Percentiles rank a stretch among this genome's conserved stretches.
Conservation (phyloP, 2,329 filamentous ascomycete genomes). For the Scedosporium apiospermum region DNA sequence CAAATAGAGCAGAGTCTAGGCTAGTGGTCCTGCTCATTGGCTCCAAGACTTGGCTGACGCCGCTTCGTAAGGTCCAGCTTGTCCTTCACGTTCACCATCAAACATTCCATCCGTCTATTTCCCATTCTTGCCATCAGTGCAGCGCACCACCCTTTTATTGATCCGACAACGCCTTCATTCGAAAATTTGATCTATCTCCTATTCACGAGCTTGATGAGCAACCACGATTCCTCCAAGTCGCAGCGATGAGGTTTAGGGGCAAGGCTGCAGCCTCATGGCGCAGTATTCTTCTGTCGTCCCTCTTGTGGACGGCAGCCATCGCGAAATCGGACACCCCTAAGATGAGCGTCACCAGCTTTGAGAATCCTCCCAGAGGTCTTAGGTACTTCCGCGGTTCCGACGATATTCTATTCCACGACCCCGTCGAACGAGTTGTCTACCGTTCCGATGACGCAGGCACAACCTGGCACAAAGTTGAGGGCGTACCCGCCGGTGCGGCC, state of each 20-base stretch:
- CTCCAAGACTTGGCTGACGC: too few relatives aligned
- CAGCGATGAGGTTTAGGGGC: conserved; percentile 46
- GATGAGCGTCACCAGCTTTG: conserved; percentile 56
- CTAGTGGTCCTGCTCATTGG: too few relatives aligned
- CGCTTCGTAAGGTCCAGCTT: too few relatives aligned
- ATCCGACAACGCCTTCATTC: not conserved
- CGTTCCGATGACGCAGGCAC: conserved; percentile 74
- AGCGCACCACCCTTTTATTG: not conserved
- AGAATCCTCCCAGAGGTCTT: conserved; percentile 56
- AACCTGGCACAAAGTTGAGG: conserved; percentile 59
- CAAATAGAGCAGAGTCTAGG: too few relatives aligned
- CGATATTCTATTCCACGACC: conserved; percentile 66
- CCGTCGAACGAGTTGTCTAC: conserved; percentile 54
- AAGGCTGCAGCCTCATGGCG: conserved; percentile 36
- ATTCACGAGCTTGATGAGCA: not conserved
- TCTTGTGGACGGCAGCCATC: conserved; percentile 27
- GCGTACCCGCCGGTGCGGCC: conserved; percentile 53
- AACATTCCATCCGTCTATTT: too few relatives aligned
- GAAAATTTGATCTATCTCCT: not conserved
- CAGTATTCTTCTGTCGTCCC: conserved; percentile 42
- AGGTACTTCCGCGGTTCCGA: conserved; percentile 91
- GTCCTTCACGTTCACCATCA: too few relatives aligned
- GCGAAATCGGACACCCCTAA: conserved; percentile 54
- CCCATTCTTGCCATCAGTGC: too few relatives aligned
- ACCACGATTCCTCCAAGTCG: conserved; percentile 11